Conservation (phyloP, 2,329 filamentous ascomycete species). For the Talaromyces sp. region DNA sequence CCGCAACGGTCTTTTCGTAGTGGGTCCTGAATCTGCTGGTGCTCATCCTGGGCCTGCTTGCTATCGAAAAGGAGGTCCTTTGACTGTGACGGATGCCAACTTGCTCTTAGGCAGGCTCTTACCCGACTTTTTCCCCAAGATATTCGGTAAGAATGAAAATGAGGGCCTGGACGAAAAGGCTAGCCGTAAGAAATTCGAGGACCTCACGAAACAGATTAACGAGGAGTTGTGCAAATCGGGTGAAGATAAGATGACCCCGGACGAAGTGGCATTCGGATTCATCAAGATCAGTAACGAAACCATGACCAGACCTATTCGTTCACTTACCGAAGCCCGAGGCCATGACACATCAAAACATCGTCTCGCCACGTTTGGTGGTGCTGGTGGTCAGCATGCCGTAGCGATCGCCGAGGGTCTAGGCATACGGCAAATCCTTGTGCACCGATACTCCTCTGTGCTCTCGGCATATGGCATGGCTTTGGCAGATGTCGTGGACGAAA, state of each 20-base stretch:
- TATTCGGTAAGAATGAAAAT: slow-evolving; percentile 87
- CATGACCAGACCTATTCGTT: slow-evolving; percentile 59
- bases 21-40: slow-evolving; percentile 86
- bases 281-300: slow-evolving; percentile 86
- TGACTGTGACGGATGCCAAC: slow-evolving; percentile 91
- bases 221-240: slow-evolving; percentile 61
- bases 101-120: slow-evolving; percentile 79
- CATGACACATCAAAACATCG: slow-evolving; percentile 83
- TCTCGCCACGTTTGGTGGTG: slow-evolving; percentile 82
- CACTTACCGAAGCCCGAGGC: slow-evolving; percentile 67
- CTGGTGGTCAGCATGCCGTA: slow-evolving; percentile 88
- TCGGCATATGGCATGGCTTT: slow-evolving; percentile 91
- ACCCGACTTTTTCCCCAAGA: slow-evolving; percentile 93
- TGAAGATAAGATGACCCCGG: slow-evolving; percentile 60
- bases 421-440: slow-evolving; percentile 76
- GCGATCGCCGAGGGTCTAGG: slow-evolving; percentile 80
- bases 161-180: slow-evolving; percentile 74
- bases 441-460: slow-evolving; percentile 82
- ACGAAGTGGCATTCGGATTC: slow-evolving; percentile 86
- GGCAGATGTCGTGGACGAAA: slow-evolving; percentile 83
- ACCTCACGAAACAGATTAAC: slow-evolving; percentile 75
- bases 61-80: slow-evolving; percentile 84
- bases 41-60: slow-evolving; percentile 90
- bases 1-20: slow-evolving; percentile 83
- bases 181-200: slow-evolving; percentile 70